Conservation (phyloP, 192 early-diverging fungal species). For the Podila minutissima region DNA sequence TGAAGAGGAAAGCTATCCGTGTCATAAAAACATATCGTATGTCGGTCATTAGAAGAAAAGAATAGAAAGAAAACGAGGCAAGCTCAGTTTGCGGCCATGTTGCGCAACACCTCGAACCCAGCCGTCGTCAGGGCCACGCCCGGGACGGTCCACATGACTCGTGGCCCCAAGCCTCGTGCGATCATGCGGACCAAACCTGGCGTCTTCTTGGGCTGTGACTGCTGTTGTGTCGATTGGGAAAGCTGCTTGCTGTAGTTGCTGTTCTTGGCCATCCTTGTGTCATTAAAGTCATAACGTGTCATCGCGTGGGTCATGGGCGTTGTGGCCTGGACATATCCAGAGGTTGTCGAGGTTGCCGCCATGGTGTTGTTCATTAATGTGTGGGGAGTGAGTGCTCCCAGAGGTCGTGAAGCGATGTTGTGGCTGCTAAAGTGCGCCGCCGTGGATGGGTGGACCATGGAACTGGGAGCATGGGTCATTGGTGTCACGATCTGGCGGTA, state of each 20-base stretch:
- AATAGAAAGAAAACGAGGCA: background rate
- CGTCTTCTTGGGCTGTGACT: background rate
- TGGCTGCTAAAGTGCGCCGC: background rate
- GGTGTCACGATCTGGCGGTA: background rate
- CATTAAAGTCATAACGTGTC: constrained; percentile 9
- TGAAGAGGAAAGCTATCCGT: too few species aligned
- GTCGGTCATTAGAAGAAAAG: background rate
- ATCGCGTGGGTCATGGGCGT: background rate
- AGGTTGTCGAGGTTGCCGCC: background rate
- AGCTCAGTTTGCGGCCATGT: constrained; percentile 1
- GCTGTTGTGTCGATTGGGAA: background rate
- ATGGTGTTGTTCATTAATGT: background rate
- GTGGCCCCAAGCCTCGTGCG: constrained; percentile 20
- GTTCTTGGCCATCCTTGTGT: background rate
- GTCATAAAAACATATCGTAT: background rate
- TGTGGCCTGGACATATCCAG: constrained; percentile 5
- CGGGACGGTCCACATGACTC: constrained; percentile 40
- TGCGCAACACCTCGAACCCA: constrained; percentile 38
- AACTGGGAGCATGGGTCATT: background rate
- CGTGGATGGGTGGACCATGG: background rate
- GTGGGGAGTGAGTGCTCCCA: background rate
- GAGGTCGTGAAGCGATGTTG: background rate
- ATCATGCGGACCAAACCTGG: constrained; percentile 30
- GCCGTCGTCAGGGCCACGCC: constrained; percentile 43
- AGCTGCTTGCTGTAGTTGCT: background rate